phyloP scores from a whole-genome alignment of 257 asterid species.

The Mitragyna speciosa region DNA sequence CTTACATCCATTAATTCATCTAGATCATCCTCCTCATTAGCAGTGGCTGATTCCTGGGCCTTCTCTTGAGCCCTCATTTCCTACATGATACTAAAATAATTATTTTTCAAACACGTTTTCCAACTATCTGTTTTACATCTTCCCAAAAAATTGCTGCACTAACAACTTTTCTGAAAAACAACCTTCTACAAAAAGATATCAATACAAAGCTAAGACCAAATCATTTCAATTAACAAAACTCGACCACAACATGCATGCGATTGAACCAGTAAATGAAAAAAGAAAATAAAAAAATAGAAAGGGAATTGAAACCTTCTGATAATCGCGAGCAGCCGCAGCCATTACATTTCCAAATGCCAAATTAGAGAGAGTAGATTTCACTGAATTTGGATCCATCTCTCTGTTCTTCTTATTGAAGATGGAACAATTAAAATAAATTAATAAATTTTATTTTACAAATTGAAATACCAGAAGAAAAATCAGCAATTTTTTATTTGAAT shows the following conservation, averaged over 20 bases:
- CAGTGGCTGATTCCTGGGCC: conserved; percentile 52
- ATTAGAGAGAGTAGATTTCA: conserved; percentile 80
- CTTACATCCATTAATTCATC: conserved; percentile 98
- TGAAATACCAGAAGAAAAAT: not conserved
- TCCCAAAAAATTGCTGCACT: not conserved
- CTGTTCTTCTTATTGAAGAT: not conserved
- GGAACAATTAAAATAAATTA: not conserved
- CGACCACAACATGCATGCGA: not conserved
- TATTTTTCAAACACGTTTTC: too few species aligned
- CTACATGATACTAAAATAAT: conserved; percentile 32
- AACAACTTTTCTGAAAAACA: not conserved
- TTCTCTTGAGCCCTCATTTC: conserved; percentile 71
- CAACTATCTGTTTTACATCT: not conserved
- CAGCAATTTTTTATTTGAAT: not conserved
- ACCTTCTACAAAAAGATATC: too few species aligned
- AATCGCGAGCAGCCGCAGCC: conserved; percentile 99
- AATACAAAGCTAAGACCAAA: too few species aligned
- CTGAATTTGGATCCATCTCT: conserved; percentile 82
- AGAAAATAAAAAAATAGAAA: not conserved
- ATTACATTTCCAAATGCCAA: conserved; percentile 91
- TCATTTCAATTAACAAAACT: not conserved
- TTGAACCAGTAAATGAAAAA: not conserved
- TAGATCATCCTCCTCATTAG: conserved; percentile 72
- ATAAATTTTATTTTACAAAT: too few species aligned
- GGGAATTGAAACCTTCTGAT: conserved; percentile 62